Conservation (phyloP, 2,329 filamentous ascomycete genomes). For the Colletotrichum sansevieriae region DNA sequence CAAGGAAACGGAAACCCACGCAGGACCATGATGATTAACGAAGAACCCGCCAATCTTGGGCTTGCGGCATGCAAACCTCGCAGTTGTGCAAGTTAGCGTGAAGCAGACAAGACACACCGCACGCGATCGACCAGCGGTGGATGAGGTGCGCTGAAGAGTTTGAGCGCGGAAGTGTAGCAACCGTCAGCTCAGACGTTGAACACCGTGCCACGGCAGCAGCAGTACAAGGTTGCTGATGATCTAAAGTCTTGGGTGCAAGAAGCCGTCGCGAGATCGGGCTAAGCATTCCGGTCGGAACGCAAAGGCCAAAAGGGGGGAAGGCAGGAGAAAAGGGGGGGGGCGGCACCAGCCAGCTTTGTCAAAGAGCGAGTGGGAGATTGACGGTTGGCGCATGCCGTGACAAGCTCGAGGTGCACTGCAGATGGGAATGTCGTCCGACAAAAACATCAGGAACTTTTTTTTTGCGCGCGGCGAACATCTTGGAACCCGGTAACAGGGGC, state of each 20-base stretch:
- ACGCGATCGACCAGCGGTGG: constrained; percentile 5
- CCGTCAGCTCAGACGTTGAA: background rate
- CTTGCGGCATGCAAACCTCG: constrained; percentile 25
- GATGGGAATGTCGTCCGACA: constrained; percentile 26
- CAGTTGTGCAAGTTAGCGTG: constrained; percentile 20
- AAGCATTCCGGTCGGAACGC: constrained; percentile 23
- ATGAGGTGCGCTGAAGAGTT: constrained; percentile 13
- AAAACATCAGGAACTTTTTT: constrained; percentile 35
- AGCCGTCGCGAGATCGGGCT: constrained; percentile 38
- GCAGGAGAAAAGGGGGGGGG: background rate
- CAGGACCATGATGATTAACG: constrained; percentile 11
- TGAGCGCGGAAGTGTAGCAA: background rate
- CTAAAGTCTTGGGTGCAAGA: constrained; percentile 32
- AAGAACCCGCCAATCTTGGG: constrained; percentile 39
- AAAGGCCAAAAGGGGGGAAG: constrained; percentile 10
- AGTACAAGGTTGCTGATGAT: constrained; percentile 37
- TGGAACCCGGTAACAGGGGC: constrained; percentile 21
- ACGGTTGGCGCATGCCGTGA: constrained; percentile 33
- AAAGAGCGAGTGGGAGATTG: constrained; percentile 1
- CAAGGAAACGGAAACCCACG: constrained; percentile 18
- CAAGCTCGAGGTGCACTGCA: constrained; percentile 33
- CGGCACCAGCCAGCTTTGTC: background rate
- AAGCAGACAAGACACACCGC: constrained; percentile 15
- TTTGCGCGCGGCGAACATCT: constrained; percentile 33
- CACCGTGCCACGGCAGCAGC: constrained; percentile 17